A percentile compares a stretch with the other conserved stretches of the same genome.
Conservation (phyloP, 2,329 filamentous ascomycete species). For the Neofusicoccum cordaticola region DNA sequence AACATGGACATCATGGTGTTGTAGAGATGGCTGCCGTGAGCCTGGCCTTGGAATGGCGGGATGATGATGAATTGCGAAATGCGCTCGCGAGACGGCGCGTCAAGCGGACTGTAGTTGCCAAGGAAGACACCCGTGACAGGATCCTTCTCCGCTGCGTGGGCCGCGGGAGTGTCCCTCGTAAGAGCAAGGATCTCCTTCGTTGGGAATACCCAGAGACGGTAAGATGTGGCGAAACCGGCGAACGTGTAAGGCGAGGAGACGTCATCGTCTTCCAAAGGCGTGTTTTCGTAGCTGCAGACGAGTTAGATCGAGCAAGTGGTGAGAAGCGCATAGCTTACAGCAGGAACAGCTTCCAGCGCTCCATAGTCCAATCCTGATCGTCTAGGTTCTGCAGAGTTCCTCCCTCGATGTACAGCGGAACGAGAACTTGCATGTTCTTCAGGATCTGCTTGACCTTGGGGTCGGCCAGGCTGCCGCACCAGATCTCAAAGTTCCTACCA, state of each 20-base stretch:
- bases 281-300: conserved; percentile 30
- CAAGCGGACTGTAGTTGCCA: conserved; percentile 45
- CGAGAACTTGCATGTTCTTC: conserved; percentile 76
- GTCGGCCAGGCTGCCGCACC: conserved; percentile 73
- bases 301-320: conserved; percentile 10
- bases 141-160: conserved; percentile 23
- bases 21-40: conserved; percentile 79
- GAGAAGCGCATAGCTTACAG: conserved; percentile 41
- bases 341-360: conserved; percentile 91
- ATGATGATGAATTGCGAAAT: conserved; percentile 93
- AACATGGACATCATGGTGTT: conserved; percentile 71
- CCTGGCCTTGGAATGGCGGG: conserved; percentile 78
- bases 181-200: conserved; percentile 39
- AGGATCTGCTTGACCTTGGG: conserved; percentile 67
- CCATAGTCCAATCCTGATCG: conserved; percentile 65
- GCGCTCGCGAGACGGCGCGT: conserved; percentile 72
- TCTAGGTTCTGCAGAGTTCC: conserved; percentile 74
- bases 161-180: conserved; percentile 25
- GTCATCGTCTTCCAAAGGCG: conserved; percentile 28
- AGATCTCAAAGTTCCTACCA: conserved; percentile 74
- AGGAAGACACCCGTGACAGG: not conserved
- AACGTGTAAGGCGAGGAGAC: conserved; percentile 61
- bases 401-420: conserved; percentile 88
- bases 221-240: conserved; percentile 85
- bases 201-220: conserved; percentile 72